These are phyloP conservation scores for Trametopsis cervina DNA, from an alignment of 768 basidiomycete species.

Conservation along the genomic window DNA sequence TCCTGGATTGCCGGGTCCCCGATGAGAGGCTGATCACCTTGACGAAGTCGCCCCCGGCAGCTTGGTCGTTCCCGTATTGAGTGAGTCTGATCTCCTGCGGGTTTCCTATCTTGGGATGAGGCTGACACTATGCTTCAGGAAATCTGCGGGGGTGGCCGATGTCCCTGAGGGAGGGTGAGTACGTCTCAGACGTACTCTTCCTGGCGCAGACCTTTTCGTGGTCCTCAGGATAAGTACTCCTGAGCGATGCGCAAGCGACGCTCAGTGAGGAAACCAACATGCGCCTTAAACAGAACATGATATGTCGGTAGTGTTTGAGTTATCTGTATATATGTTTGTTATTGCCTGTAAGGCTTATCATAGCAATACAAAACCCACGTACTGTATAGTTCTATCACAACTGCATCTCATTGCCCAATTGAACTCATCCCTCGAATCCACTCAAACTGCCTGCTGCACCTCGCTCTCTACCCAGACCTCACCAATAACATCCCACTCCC, in stretches of 20 bases:
- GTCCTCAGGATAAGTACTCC: constrained; percentile 10
- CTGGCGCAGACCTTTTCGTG: constrained; percentile 11
- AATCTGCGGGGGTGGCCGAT: background rate
- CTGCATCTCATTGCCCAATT: no score
- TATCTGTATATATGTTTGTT: no score
- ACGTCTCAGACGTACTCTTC: background rate
- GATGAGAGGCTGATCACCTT: background rate
- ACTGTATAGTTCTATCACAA: no score
- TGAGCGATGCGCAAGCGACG: background rate
- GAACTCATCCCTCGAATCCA: background rate
- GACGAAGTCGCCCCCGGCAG: background rate
- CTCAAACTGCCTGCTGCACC: background rate
- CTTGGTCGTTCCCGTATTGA: background rate
- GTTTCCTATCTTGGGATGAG: background rate
- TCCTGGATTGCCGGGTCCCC: background rate
- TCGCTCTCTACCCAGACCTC: constrained; percentile 57
- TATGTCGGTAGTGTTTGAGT: no score
- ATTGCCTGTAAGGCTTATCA: no score
- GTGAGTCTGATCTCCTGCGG: background rate
- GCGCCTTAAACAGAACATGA: background rate
- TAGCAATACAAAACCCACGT: no score
- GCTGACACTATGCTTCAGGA: background rate
- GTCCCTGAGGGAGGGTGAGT: constrained; percentile 5
- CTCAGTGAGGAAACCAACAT: constrained; percentile 8
- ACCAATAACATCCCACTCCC: constrained; percentile 65